phyloP scores from a whole-genome alignment of 768 basidiomycete species.

The Serendipita sp. region DNA sequence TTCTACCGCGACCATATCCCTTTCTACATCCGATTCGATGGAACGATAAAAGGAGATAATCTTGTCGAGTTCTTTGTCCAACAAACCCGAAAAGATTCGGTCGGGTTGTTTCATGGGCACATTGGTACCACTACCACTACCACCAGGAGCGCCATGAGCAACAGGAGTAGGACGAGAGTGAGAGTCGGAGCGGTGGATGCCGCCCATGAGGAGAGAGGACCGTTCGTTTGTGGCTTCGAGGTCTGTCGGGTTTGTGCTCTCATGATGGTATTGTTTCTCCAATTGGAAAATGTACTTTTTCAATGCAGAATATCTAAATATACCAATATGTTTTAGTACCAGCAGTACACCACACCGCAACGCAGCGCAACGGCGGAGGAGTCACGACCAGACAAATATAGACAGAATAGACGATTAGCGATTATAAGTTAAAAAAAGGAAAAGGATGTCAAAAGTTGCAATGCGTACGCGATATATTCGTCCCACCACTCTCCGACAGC shows the following conservation, averaged over 20 bases:
- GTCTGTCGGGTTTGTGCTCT: slow-evolving; percentile 35
- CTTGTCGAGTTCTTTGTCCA: slow-evolving; percentile 74
- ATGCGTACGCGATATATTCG: slow-evolving; percentile 68
- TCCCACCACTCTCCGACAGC: slow-evolving; percentile 88
- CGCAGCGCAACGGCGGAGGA: too few relatives aligned
- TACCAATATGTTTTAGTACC: too few relatives aligned
- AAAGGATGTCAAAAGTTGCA: not conserved
- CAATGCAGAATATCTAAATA: slow-evolving; percentile 58
- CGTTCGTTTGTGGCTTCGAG: slow-evolving; percentile 45
- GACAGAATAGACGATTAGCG: not conserved
- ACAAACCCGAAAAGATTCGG: slow-evolving; percentile 47
- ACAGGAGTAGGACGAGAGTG: too few relatives aligned
- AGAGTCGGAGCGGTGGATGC: too few relatives aligned
- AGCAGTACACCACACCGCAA: too few relatives aligned
- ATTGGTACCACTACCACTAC: not conserved
- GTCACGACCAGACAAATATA: not conserved
- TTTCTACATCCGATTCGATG: slow-evolving; percentile 57
- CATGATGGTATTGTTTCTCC: slow-evolving; percentile 38
- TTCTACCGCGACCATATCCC: slow-evolving; percentile 43
- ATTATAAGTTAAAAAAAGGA: not conserved
- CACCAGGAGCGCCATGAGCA: slow-evolving; percentile 17
- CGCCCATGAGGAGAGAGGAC: slow-evolving; percentile 31
- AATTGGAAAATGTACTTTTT: slow-evolving; percentile 77
- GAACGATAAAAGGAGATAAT: slow-evolving; percentile 60
- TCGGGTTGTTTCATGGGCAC: slow-evolving; percentile 21